Evolutionary conservation across 495 filamentous ascomycete genomes (phyloP).

Genomic region (Annulohypoxylon moriforme): DNA sequence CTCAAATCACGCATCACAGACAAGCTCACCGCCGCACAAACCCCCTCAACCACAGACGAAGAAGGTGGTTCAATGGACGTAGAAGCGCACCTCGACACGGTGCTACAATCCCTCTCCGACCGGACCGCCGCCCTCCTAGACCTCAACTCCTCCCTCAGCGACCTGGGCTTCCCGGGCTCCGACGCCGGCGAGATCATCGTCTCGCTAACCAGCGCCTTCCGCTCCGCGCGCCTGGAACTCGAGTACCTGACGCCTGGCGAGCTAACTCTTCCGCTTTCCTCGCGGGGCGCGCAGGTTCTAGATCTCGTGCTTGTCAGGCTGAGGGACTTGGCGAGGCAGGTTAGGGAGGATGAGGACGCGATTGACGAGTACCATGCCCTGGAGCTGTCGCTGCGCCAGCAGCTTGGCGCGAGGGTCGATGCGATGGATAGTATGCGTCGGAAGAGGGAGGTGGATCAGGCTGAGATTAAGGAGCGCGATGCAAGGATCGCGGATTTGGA

Average conservation of each 20-base stretch:
- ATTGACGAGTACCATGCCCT: conserved; percentile 67
- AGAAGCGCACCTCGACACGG: conserved; percentile 49
- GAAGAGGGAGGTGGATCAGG: conserved; percentile 48
- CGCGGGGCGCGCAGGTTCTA: conserved; percentile 59
- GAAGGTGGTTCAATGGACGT: conserved; percentile 35
- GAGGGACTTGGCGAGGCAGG: conserved; percentile 57
- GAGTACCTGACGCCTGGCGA: conserved; percentile 77
- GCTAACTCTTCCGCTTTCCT: conserved; percentile 56
- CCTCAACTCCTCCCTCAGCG: conserved; percentile 54
- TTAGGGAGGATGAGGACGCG: conserved; percentile 62
- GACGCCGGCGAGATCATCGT: conserved; percentile 62
- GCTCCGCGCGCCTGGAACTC: conserved; percentile 73
- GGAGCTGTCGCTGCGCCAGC: conserved; percentile 58
- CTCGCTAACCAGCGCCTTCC: conserved; percentile 65
- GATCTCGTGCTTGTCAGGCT: conserved; percentile 58
- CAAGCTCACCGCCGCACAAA: conserved; percentile 42
- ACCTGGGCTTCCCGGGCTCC: conserved; percentile 66
- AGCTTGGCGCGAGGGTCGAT: conserved; percentile 57
- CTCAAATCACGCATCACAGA: conserved; percentile 49
- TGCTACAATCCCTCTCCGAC: conserved; percentile 54
- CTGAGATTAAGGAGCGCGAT: conserved; percentile 43
- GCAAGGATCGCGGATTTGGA: conserved; percentile 68
- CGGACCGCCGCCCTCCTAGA: conserved; percentile 51
- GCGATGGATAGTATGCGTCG: conserved; percentile 58
- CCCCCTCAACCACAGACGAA: neutral